Evolutionary conservation across 2,329 filamentous ascomycete species (phyloP), one percentile per base, ranked within the genome.

Genomic region (Pseudogymnoascus sp.): DNA sequence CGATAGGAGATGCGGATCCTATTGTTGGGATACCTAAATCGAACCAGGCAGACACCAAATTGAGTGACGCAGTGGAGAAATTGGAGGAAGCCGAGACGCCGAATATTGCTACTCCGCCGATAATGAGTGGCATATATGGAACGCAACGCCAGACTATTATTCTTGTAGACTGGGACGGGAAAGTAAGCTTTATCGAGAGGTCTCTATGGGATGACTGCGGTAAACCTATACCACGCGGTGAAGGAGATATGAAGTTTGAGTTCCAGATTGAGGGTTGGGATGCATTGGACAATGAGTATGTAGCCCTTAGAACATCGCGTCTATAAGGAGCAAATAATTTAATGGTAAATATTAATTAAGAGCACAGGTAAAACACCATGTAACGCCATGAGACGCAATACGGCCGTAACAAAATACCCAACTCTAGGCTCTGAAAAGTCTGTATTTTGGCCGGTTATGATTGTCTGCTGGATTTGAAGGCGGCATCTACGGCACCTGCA

Each of bases 101-200:
- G 1, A 78, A 79, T 14, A 71, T 34, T 67, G 63, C 78, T 74
- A 65, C 68, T 39, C 67, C 70, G 21, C 65, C 78, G 1, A 85
- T 84, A 68, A 81, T 83, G 71, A 83, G 79, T 4, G 85, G 85
- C 1, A 76, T 85, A 67, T 88, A 88, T 69, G 85, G 85, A 3
- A 88, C 85, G 4, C 85, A 88, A 74, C 76, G 85, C 39, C 85
- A 88, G 75, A 88, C 85, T 0, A 76, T 87, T 13, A 74, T 88
- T 13, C 74, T 87, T 51, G 81, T 88, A 6, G 84, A 86, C 68
- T 85, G 83, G 82, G 79, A 86, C 2, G 85, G 85, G 2, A 84
- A 84, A 37, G 83, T 86, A 16, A 82, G 80, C 0, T 85, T 83
- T 69, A 78, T 79, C 31, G 85, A 88, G 75, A 77, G 85, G 37